A percentile compares a stretch with the other conserved stretches of the same genome.
Evolutionary conservation across 116 monocot species (phyloP).

Genomic region (Phalaenopsis hybrid): DNA sequence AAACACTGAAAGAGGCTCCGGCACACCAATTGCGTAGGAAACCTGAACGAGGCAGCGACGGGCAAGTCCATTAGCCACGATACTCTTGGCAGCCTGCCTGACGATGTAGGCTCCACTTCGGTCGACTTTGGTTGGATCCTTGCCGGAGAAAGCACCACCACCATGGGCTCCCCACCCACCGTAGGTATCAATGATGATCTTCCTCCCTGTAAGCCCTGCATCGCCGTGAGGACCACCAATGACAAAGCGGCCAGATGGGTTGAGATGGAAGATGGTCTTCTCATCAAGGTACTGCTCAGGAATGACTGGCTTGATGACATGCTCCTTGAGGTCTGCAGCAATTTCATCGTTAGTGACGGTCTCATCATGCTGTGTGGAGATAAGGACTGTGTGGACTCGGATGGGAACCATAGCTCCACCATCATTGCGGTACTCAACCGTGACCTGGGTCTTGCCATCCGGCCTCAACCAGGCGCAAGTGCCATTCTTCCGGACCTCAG

Average conservation of each 20-base stretch:
- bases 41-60: slow-evolving; percentile 70
- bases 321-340: slow-evolving; percentile 80
- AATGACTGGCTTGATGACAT: slow-evolving; percentile 64
- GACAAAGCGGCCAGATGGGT: slow-evolving; percentile 77
- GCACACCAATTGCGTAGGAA: slow-evolving; percentile 74
- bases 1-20: slow-evolving; percentile 70
- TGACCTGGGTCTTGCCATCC: slow-evolving; percentile 83
- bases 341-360: slow-evolving; percentile 76
- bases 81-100: slow-evolving; percentile 70
- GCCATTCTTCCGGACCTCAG: slow-evolving; percentile 83
- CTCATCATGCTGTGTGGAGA: slow-evolving; percentile 84
- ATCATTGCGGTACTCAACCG: slow-evolving; percentile 70
- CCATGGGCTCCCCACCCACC: slow-evolving; percentile 79
- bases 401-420: slow-evolving; percentile 65
- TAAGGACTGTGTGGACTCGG: slow-evolving; percentile 80
- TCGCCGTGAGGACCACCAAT: slow-evolving; percentile 78
- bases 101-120: slow-evolving; percentile 75
- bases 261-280: slow-evolving; percentile 85
- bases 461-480: slow-evolving; percentile 79
- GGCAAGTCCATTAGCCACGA: slow-evolving; percentile 61
- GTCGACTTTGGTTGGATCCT: slow-evolving; percentile 71
- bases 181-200: slow-evolving; percentile 80
- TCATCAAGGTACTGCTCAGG: slow-evolving; percentile 70
- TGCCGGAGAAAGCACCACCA: slow-evolving; percentile 70
- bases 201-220: slow-evolving; percentile 70